Base-by-base conservation (phyloP, 805 yeast species). In the Nakazawaea holstii region DNA sequence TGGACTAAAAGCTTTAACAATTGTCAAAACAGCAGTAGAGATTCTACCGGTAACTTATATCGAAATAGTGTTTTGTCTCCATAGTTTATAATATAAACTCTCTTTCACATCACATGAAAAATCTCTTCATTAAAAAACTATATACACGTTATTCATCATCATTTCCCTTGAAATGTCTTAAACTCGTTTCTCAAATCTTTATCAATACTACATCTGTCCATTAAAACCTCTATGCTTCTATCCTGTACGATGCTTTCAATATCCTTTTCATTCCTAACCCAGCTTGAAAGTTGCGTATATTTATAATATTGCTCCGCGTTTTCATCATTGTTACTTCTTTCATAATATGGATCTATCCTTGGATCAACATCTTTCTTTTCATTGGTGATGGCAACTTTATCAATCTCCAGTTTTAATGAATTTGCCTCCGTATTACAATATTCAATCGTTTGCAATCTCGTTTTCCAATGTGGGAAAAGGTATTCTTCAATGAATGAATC, bases 321-420 rank as follows among this genome's bases (percentile, higher is more conserved):
- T 15, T 59, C 57, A 7, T 62, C 62, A 20, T 60, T 51, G 6
- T 61, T 36, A 39, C 74, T 76, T 43, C 71, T 66, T 9, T 67
- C 62, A 3, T 76, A 76, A 53, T 79, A 79, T 1, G 84, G 82
- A 54, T 79, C 81, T 5, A 73, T 53, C 28, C 77, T 59, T 4
- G 62, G 56, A 29, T 63, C 61, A 37, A 60, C 52, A 52, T 52
- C 52, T 48, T 57, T 30, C 50, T 50, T 40, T 46, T 61, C 39
- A 49, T 62, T 11, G 39, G 43, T 24, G 17, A 56, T 44, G 28
- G 50, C 49, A 49, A 52, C 30, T 52, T 40, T 51, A 45, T 36
- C 63, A 3, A 67, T 52, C 29, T 68, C 72, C 2, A 43, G 24
- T 40, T 62, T 57, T 61, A 70, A 52, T 7, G 50, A 43, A 1